Conservation (phyloP, 2,329 filamentous ascomycete genomes). For the Balansia obtecta region DNA sequence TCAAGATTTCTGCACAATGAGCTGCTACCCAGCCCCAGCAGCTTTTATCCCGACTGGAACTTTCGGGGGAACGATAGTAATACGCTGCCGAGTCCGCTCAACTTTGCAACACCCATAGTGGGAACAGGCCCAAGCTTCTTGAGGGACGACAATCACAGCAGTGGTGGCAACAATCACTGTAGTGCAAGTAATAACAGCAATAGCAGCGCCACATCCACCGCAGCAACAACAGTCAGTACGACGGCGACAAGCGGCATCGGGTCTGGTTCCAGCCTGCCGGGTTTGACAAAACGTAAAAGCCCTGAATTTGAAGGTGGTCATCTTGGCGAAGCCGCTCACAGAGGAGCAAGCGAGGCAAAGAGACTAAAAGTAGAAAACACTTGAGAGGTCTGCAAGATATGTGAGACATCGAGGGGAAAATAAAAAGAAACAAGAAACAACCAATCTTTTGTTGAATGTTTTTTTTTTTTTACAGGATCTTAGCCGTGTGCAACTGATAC, state of each 20-base stretch:
- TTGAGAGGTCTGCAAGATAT: not conserved
- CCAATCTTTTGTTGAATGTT: too few species aligned
- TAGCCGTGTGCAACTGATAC: conserved; percentile 7
- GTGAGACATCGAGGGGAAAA: too few species aligned
- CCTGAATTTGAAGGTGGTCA: conserved; percentile 34
- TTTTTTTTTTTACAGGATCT: not conserved
- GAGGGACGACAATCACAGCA: conserved; percentile 35
- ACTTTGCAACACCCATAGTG: conserved; percentile 73
- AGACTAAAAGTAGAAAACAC: conserved; percentile 37
- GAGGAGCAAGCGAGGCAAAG: conserved; percentile 36
- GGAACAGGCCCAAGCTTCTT: conserved; percentile 51
- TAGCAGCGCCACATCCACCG: conserved; percentile 10
- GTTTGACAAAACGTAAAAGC: conserved; percentile 41
- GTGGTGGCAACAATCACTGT: conserved; percentile 7
- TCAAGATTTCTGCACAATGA: conserved; percentile 83
- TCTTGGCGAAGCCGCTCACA: conserved; percentile 25
- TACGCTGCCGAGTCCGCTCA: conserved; percentile 82
- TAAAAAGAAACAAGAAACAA: too few species aligned
- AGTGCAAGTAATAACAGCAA: conserved; percentile 10
- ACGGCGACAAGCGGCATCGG: conserved; percentile 8
- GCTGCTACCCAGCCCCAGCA: conserved; percentile 79
- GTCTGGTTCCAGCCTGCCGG: conserved; percentile 5
- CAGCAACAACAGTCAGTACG: conserved; percentile 6
- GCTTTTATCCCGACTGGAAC: conserved; percentile 87
- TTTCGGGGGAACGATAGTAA: conserved; percentile 63